Evolutionary conservation across 2,329 filamentous ascomycete genomes (phyloP), one percentile per base, ranked within the genome.

Genomic region (Aspergillus pseudoglaucus): DNA sequence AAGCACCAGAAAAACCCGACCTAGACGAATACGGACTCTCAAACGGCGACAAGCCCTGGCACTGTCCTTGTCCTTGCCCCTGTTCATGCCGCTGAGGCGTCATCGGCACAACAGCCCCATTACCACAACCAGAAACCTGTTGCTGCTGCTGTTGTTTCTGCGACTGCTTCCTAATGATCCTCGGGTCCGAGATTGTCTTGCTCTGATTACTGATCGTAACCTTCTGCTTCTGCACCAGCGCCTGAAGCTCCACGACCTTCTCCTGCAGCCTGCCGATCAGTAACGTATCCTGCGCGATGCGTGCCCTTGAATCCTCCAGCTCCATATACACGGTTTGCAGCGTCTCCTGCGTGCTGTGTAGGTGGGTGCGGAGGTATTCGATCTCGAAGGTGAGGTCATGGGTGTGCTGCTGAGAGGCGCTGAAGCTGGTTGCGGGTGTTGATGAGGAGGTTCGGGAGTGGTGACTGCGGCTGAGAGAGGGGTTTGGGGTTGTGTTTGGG

Each of bases 151-250:
- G n/a, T 12, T 25, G 33, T 43, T 53, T 3, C 22, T 22, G 22
- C 22, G 22, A 48, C 14, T 17, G 46, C 30, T 35, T 47, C 30
- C 57, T 41, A 23, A 52, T 18, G 8, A 38, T 33, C 12, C 51
- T 47, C 15, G 59, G 59, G 39, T 62, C 55, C 18, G 60, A 54
- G 27, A 65, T 62, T 0, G 60, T 56, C 46, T 53, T 58, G 41
- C 58, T 62, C 42, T 61, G 58, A n/a, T 56, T 57, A 12, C 43
- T 52, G n/a, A 65, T 59, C 0, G 59, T 59, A 3, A 46, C 27
- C 39, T 56, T 55, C 46, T 62, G 58, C 43, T 51, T 57, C 17
- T 48, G 22, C 7, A 62, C 42, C 3, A 57, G 44, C 0, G 50
- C 47, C 18, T 61, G 52, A 25, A 62, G 43, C 20, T 53, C 48